Base-by-base conservation (phyloP, 306 rosid genomes). In the Canavalia ensiformis region DNA sequence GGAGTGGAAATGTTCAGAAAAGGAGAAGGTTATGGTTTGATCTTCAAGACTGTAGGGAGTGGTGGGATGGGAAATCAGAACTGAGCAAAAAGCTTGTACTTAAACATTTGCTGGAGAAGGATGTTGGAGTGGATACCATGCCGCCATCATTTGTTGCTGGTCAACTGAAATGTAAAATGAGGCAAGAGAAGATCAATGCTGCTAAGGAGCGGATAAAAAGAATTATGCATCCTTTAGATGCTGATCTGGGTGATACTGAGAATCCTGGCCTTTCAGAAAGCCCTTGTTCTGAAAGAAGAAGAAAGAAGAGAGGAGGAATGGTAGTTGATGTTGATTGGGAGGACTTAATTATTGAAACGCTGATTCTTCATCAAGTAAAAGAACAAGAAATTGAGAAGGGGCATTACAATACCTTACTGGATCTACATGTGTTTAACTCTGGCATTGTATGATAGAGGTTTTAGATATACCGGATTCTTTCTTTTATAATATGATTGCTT, bases 371-470 rank as follows among this genome's bases (percentile, higher is more conserved):
- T 86, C 74, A 81, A 33, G 98, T 92, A 45, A 90, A 86, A 78
- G 95, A 88, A 42, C 92, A 90, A 79, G 94, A 92, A 84, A 94
- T 92, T 46, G 97, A 90, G 95, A 92, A 86, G 82, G 98, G 98
- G n/a, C 87, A 89, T 79, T 94, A 92, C 78, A 89, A 86, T 77
- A 84, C 88, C 11, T 86, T 92, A 77, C 63, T 94, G 79, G 92
- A 83, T 70, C 76, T 90, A 56, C 77, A 92, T 59, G 97, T 94
- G 46, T 94, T 92, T 54, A 83, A 84, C 77, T 86, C 86, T n/a
- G 89, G 91, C 18, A 30, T 73, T 47, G 74, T 80, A 67, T 82
- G 79, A 71, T 64, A 37, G 41, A 37, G 41, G 41, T 37, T 37
- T 37, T 4, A 37, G 4, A 37, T 37, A 37, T 0, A 37, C 41